Evolutionary conservation across 805 yeast genomes (phyloP), one percentile per base, ranked within the genome.

Genomic region (Huiozyma naganishii): DNA sequence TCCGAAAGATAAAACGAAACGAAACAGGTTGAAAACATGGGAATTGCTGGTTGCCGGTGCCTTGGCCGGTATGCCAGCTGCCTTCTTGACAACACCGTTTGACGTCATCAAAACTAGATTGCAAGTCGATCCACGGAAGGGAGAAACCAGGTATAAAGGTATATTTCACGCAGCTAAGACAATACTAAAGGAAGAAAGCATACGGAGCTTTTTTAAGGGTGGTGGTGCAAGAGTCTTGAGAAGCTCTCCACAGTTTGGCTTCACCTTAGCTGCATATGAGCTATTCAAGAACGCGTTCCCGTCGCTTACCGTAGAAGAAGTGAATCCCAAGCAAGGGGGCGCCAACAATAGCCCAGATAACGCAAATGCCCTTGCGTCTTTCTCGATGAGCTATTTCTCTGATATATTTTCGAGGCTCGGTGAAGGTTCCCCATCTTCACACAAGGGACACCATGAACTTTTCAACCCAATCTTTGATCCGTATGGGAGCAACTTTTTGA

Each of bases 161-260:
- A 80, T 90, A 44, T 54, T 70, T 29, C 89, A 88, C 65, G 94
- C 96, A 23, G 83, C 81, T 37, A 62, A 67, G 30, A 76, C 83
- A 3, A 88, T 90, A 45, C 61, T 79, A 53, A 76, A 67, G 52
- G 95, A 87, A 61, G 98, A 90, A 67, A 94, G 95, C 11, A 66
- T 80, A 45, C 65, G 70, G 48, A 95, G 96, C 9, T 84, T 90
- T 60, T 90, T 89, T 74, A 90, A 90, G 71, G 98, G 98, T 56
- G 95, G 97, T 34, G 76, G 89, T 45, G 97, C 97, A 6, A 78
- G 98, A 65, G 88, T 90, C 35, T 71, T 88, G 57, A 77, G 97
- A 66, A 89, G 97, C 5, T 88, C 97, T 1, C 98, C 98, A 6
- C 98, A 90, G 66, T 90, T 90, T 64, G 98, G 97, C 44, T 89